Conservation (phyloP, 2,329 filamentous ascomycete genomes). For the Beauveria sp. region DNA sequence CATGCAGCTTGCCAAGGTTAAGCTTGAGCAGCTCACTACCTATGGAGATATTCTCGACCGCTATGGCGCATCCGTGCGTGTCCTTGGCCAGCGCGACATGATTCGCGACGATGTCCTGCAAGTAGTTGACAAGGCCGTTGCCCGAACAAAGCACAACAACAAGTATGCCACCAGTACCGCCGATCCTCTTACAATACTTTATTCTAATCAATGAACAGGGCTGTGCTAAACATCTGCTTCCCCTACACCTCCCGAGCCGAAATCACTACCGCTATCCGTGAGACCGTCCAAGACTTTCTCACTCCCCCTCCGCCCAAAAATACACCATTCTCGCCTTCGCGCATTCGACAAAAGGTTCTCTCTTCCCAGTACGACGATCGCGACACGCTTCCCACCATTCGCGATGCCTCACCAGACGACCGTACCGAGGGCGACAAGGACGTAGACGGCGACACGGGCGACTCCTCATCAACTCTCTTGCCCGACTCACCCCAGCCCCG, state of each 20-base stretch:
- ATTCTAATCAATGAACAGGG: conserved; percentile 27
- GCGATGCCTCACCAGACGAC: conserved; percentile 39
- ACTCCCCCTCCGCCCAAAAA: conserved; percentile 57
- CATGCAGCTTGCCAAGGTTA: conserved; percentile 97
- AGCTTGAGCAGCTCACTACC: conserved; percentile 82
- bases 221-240: conserved; percentile 85
- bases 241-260: conserved; percentile 95
- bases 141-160: conserved; percentile 80
- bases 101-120: conserved; percentile 82
- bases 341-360: conserved; percentile 80
- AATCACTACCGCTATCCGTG: conserved; percentile 82
- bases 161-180: conserved; percentile 42
- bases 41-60: conserved; percentile 89
- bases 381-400: conserved; percentile 42
- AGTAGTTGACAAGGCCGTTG: conserved; percentile 77
- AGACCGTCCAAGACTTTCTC: conserved; percentile 81
- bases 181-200: not conserved
- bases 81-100: conserved; percentile 77
- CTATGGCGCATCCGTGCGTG: conserved; percentile 80
- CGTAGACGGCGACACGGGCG: conserved; percentile 40
- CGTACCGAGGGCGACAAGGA: conserved; percentile 38
- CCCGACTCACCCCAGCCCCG: conserved; percentile 43
- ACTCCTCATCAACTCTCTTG: conserved; percentile 53
- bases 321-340: conserved; percentile 76
- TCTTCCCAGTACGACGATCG: conserved; percentile 51